A percentile compares a stretch with the other conserved stretches of the same genome.
These are phyloP conservation scores for Plectosphaerella sp. DNA, from an alignment of 2,329 filamentous ascomycete genomes.

Conservation along the genomic window DNA sequence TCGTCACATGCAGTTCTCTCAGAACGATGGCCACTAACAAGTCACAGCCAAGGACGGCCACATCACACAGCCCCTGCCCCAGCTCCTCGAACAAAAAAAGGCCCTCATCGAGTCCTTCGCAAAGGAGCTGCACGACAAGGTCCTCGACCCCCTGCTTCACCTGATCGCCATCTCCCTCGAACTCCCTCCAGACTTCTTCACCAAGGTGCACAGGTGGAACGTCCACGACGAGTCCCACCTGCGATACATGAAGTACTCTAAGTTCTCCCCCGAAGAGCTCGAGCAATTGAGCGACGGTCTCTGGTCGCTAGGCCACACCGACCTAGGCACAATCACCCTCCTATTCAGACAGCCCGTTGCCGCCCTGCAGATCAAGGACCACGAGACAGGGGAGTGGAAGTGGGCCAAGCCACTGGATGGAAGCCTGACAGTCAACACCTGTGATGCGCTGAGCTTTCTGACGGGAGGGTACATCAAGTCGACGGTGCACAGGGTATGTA, in stretches of 20 bases:
- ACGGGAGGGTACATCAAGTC: slow-evolving; percentile 43
- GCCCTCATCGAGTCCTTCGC: slow-evolving; percentile 52
- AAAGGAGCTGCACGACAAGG: slow-evolving; percentile 46
- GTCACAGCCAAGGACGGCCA: slow-evolving; percentile 20
- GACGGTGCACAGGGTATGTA: slow-evolving; percentile 29
- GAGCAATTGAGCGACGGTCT: slow-evolving; percentile 34
- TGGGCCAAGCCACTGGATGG: slow-evolving; percentile 44
- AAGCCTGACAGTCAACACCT: slow-evolving; percentile 47
- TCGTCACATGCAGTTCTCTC: no score
- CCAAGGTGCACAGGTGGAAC: slow-evolving; percentile 49
- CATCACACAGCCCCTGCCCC: slow-evolving; percentile 28
- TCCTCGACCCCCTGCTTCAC: slow-evolving; percentile 52
- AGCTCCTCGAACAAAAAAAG: slow-evolving; percentile 42
- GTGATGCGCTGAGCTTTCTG: slow-evolving; percentile 42
- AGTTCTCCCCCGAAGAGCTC: slow-evolving; percentile 42
- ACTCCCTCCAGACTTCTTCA: slow-evolving; percentile 54
- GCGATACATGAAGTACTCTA: slow-evolving; percentile 58
- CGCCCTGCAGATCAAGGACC: slow-evolving; percentile 47
- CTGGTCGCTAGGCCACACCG: slow-evolving; percentile 48
- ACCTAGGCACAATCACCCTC: slow-evolving; percentile 51
- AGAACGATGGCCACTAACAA: not conserved
- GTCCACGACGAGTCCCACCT: slow-evolving; percentile 55
- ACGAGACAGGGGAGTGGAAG: slow-evolving; percentile 42
- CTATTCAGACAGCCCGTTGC: slow-evolving; percentile 56
- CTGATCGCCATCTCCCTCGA: slow-evolving; percentile 59